These are phyloP conservation scores for Phytophthora lateralis DNA, from an alignment of 352 stramenopile species.

Conservation along the genomic window DNA sequence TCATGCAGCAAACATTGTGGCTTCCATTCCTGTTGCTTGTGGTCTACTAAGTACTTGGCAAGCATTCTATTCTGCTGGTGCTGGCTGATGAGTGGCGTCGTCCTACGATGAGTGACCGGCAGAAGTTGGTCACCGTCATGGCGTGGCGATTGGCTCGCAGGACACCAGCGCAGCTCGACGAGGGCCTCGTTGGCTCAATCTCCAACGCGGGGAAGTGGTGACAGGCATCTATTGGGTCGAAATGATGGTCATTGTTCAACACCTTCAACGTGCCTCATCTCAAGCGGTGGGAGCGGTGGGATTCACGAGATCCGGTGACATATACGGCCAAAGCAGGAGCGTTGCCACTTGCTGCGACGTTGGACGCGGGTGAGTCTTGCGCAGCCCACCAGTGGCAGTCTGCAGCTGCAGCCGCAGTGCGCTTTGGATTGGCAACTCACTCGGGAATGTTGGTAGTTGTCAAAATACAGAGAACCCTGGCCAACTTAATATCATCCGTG, in stretches of 20 bases:
- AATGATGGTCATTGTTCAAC: conserved; percentile 1
- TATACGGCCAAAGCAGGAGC: neutral
- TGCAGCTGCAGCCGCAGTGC: conserved; percentile 21
- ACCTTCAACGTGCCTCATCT: conserved; percentile 26
- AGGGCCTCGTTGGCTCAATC: too few relatives aligned
- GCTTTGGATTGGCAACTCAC: conserved; percentile 16
- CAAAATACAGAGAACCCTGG: too few relatives aligned
- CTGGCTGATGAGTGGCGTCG: neutral
- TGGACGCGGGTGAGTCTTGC: conserved; percentile 1
- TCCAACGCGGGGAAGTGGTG: neutral
- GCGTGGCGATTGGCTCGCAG: conserved; percentile 9
- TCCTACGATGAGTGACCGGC: neutral
- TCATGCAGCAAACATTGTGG: conserved; percentile 10
- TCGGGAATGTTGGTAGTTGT: conserved; percentile 5
- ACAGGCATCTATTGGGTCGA: neutral
- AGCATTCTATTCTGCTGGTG: neutral
- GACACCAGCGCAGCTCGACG: conserved; percentile 3
- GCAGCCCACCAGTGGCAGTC: conserved; percentile 11
- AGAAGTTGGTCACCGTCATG: neutral
- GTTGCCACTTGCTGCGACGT: conserved; percentile 3
- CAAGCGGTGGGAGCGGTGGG: conserved; percentile 4
- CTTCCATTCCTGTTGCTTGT: conserved; percentile 5
- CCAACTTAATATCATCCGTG: too few relatives aligned
- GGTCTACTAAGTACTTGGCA: conserved; percentile 4
- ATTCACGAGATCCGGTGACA: conserved; percentile 1